Conservation (phyloP, 1,284 basidiomycete species). For the Sanguinoderma infundibulare region DNA sequence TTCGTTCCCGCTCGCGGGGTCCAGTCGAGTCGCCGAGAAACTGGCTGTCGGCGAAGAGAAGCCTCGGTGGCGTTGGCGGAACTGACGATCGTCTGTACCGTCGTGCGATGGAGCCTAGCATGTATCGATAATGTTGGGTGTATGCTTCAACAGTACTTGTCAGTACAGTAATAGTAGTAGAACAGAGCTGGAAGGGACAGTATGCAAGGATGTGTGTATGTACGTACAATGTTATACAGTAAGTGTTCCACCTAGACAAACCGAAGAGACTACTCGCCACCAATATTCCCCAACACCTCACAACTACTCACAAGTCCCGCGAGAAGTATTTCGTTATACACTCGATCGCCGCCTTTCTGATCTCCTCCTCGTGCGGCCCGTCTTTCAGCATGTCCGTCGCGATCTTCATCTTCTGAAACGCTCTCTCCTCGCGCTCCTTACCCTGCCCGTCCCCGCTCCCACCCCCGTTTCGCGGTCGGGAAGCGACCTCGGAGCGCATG, state of each 20-base stretch:
- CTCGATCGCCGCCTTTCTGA: constrained; percentile 69
- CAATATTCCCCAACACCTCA: background rate
- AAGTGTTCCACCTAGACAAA: too few relatives aligned
- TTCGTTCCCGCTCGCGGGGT: constrained; percentile 24
- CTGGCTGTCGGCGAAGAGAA: constrained; percentile 9
- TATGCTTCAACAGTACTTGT: background rate
- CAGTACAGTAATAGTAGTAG: too few relatives aligned
- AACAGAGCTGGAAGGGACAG: background rate
- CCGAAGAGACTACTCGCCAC: background rate
- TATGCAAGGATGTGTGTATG: background rate
- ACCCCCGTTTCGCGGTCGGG: constrained; percentile 32
- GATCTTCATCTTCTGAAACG: constrained; percentile 63
- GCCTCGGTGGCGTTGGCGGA: constrained; percentile 25
- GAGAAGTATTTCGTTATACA: constrained; percentile 66
- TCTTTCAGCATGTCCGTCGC: constrained; percentile 67
- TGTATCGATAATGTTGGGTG: background rate
- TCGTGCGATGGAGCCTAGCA: too few relatives aligned
- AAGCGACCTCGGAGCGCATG: constrained; percentile 47
- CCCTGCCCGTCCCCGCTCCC: background rate
- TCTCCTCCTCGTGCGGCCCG: constrained; percentile 53
- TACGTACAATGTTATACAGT: background rate
- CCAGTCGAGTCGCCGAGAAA: background rate
- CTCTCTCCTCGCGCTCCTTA: constrained; percentile 46
- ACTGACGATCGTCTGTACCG: background rate
- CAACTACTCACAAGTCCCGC: constrained; percentile 13